phyloP scores from a whole-genome alignment of 768 basidiomycete species.

The Trametes coccinea region DNA sequence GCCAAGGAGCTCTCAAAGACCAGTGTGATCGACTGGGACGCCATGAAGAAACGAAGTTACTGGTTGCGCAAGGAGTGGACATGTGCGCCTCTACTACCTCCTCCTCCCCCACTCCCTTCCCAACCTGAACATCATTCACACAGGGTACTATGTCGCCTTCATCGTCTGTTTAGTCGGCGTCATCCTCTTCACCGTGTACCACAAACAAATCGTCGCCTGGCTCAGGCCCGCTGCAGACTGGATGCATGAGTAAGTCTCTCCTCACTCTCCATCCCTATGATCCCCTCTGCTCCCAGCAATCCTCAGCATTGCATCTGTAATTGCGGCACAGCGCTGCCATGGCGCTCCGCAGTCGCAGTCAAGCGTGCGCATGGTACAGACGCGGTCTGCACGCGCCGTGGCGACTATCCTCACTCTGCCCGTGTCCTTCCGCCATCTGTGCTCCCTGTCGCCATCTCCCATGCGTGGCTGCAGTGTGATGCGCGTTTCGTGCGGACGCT shows the following conservation, averaged over 20 bases:
- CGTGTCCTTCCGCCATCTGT: background rate
- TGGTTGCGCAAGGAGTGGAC: conserved; percentile 38
- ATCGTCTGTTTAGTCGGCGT: conserved; percentile 35
- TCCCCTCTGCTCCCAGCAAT: background rate
- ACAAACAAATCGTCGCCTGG: conserved; percentile 63
- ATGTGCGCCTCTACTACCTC: conserved; percentile 29
- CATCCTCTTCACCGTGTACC: conserved; percentile 44
- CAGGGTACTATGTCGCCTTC: conserved; percentile 38
- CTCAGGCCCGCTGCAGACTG: conserved; percentile 65
- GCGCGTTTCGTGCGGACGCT: too few relatives aligned
- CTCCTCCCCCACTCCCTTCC: background rate
- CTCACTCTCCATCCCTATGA: background rate
- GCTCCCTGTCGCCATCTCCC: background rate
- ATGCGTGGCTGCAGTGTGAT: background rate
- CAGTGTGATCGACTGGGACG: conserved; percentile 34
- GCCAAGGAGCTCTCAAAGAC: conserved; percentile 31
- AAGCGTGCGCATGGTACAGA: background rate
- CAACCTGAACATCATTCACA: background rate
- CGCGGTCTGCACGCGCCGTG: background rate
- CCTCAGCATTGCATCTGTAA: background rate
- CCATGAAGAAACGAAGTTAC: conserved; percentile 30
- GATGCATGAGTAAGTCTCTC: conserved; percentile 55
- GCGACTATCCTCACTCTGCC: background rate
- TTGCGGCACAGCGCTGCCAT: background rate
- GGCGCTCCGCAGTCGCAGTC: background rate